A percentile compares a stretch with the other conserved stretches of the same genome.
These are phyloP conservation scores for Vanrija sp. DNA, from an alignment of 1,284 basidiomycete genomes.

Conservation along the genomic window DNA sequence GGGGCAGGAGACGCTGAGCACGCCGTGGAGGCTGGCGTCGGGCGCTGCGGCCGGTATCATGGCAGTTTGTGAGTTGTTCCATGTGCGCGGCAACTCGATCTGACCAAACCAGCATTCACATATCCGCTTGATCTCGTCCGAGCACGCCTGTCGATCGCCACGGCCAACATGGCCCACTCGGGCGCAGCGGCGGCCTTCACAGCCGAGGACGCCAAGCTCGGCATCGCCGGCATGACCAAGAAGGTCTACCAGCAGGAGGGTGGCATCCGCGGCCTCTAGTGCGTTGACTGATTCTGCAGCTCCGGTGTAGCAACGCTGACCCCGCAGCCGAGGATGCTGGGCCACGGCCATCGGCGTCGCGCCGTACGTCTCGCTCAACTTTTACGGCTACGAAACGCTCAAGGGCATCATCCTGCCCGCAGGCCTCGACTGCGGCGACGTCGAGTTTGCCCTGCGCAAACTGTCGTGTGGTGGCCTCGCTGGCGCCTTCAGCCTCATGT, in stretches of 20 bases:
- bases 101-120: slow-evolving; percentile 56
- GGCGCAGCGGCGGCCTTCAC: slow-evolving; percentile 24
- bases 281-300: slow-evolving; percentile 40
- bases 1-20: slow-evolving; percentile 71
- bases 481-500: slow-evolving; percentile 75
- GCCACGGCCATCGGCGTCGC: slow-evolving; percentile 89
- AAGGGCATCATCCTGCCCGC: slow-evolving; percentile 32
- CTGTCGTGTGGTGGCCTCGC: slow-evolving; percentile 54
- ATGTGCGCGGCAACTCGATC: not conserved
- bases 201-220: slow-evolving; percentile 52
- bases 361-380: slow-evolving; percentile 64
- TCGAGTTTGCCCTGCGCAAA: slow-evolving; percentile 36
- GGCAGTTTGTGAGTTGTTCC: slow-evolving; percentile 65
- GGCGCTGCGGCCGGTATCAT: slow-evolving; percentile 88
- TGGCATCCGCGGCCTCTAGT: slow-evolving; percentile 78
- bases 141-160: slow-evolving; percentile 87
- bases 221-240: slow-evolving; percentile 80
- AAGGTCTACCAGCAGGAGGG: slow-evolving; percentile 89
- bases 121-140: slow-evolving; percentile 91
- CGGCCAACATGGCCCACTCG: slow-evolving; percentile 51
- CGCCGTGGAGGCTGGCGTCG: slow-evolving; percentile 70
- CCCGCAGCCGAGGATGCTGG: slow-evolving; percentile 59
- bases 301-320: slow-evolving; percentile 1
- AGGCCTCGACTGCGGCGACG: slow-evolving; percentile 21
- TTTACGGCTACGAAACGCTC: slow-evolving; percentile 46